Evolutionary conservation across 805 yeast genomes (phyloP), one percentile per base, ranked within the genome.

Genomic region (Limtongozyma cylindracea): DNA sequence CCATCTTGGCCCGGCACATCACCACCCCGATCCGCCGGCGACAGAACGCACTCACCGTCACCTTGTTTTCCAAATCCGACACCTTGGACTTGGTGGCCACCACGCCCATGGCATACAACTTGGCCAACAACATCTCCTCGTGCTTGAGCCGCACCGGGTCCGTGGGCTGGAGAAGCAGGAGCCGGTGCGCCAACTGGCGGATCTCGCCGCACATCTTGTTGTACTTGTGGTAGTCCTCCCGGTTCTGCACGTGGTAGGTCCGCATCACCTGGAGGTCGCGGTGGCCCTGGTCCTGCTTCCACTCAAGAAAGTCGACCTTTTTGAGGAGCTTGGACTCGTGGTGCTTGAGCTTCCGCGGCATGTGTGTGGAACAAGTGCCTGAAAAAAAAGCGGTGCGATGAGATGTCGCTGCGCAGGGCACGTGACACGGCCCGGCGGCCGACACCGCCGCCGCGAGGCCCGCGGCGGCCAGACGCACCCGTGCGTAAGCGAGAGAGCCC

Each of bases 221-320:
- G 47, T 88, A 88, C 40, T 77, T 77, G 43, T 74, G 91, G 42
- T 88, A 88, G 43, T 88, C 99, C 42, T 80, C 94, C 42, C 98
- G 63, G 41, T 82, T 74, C 41, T 80, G 93, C 20, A 88, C 61
- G 41, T 84, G 94, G 45, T 82, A 88, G 24, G 76, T 71, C 34
- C 91, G 61, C 92, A 88, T 88, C 16, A 88, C 92, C 44, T 76
- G 84, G n/a, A 91, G 69, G 34, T 84, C 98, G 33, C 98, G 56
- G 44, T 88, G 98, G 15, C 84, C 78, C 25, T 72, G 69, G 42
- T 88, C 98, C 36, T 78, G 91, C 44, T 88, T 88, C 95, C 96
- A 88, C 44, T 88, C 91, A 23, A 78, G 73, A 50, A 88, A 78
- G 41, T 88, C 95, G 23, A 88, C 96, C 46, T 88, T 88, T 53